These are phyloP conservation scores for Ustilago xerochloae DNA, from an alignment of 1,284 basidiomycete genomes.

Conservation along the genomic window DNA sequence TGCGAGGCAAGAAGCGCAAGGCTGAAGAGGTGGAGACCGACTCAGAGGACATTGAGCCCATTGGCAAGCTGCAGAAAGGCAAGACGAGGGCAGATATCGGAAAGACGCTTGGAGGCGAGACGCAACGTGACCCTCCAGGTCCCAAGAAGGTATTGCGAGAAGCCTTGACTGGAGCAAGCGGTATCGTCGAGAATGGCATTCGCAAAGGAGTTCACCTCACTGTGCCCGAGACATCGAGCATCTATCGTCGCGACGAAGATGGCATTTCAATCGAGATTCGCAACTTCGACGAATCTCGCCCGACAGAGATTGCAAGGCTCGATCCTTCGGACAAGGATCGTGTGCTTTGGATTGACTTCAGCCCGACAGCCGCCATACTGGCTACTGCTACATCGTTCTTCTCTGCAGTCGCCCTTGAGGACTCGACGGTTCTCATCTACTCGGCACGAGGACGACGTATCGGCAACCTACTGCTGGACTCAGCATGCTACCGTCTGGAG, in stretches of 20 bases:
- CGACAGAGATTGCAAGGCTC: conserved; percentile 77
- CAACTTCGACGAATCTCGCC: conserved; percentile 76
- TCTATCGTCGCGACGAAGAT: conserved; percentile 68
- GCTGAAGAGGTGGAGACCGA: conserved; percentile 26
- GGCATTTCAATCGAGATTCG: conserved; percentile 78
- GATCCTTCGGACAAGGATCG: conserved; percentile 71
- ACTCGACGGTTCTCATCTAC: conserved; percentile 58
- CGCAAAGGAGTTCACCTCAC: conserved; percentile 30
- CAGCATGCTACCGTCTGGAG: conserved; percentile 52
- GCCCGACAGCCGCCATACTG: conserved; percentile 77
- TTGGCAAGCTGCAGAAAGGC: conserved; percentile 43
- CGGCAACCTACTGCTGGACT: conserved; percentile 51
- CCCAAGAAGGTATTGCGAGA: conserved; percentile 73
- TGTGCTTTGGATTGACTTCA: conserved; percentile 87
- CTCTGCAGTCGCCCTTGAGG: conserved; percentile 73
- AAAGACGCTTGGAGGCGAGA: conserved; percentile 79
- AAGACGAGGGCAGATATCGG: conserved; percentile 59
- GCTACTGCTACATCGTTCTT: conserved; percentile 77
- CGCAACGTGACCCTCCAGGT: conserved; percentile 72
- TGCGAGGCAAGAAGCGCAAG: conserved; percentile 48
- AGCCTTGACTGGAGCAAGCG: conserved; percentile 19
- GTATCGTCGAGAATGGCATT: conserved; percentile 43
- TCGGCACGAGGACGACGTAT: conserved; percentile 52
- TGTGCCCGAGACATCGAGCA: conserved; percentile 46
- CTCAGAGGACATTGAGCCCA: conserved; percentile 44